A percentile compares a stretch with the other conserved stretches of the same genome.
These are phyloP conservation scores for Euptelea pleiosperma DNA, from an alignment of 164 flowering plant genomes.

Conservation along the genomic window DNA sequence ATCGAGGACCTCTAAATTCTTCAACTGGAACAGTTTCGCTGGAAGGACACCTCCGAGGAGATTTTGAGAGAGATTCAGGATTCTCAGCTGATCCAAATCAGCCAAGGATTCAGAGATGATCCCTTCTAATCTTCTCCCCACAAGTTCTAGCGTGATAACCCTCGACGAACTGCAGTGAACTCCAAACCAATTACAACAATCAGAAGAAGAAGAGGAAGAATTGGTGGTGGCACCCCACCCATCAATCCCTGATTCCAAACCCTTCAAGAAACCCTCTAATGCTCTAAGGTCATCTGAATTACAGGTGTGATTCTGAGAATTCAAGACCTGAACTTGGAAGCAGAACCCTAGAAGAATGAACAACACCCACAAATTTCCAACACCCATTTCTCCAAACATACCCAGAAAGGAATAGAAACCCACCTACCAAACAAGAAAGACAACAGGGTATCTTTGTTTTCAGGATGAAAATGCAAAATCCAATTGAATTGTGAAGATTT, in stretches of 20 bases:
- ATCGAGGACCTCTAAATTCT: slow-evolving; percentile 16
- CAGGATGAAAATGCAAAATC: neutral
- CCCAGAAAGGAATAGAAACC: neutral
- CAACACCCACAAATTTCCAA: slow-evolving; percentile 7
- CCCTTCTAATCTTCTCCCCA: no score
- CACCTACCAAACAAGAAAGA: neutral
- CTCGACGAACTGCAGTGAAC: slow-evolving; percentile 8
- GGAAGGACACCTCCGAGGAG: slow-evolving; percentile 11
- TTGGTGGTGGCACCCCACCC: no score
- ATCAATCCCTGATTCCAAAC: slow-evolving; percentile 18
- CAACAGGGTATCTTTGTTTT: neutral
- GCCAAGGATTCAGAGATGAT: no score
- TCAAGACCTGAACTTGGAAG: no score
- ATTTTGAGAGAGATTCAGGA: slow-evolving; percentile 18
- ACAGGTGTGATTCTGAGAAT: slow-evolving; percentile 31
- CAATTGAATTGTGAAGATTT: neutral
- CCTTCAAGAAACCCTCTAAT: slow-evolving; percentile 24
- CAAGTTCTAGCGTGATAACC: slow-evolving; percentile 12
- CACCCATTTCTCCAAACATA: slow-evolving; percentile 2
- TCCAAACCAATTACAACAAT: slow-evolving; percentile 25
- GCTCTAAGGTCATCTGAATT: slow-evolving; percentile 32
- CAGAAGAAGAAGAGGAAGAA: no score
- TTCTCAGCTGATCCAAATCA: slow-evolving; percentile 15
- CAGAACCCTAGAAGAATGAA: slow-evolving; percentile 11
- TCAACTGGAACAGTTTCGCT: neutral